A percentile compares a stretch with the other conserved stretches of the same genome.
phyloP scores from a whole-genome alignment of 495 filamentous ascomycete species.

The Pseudevernia furfuracea region DNA sequence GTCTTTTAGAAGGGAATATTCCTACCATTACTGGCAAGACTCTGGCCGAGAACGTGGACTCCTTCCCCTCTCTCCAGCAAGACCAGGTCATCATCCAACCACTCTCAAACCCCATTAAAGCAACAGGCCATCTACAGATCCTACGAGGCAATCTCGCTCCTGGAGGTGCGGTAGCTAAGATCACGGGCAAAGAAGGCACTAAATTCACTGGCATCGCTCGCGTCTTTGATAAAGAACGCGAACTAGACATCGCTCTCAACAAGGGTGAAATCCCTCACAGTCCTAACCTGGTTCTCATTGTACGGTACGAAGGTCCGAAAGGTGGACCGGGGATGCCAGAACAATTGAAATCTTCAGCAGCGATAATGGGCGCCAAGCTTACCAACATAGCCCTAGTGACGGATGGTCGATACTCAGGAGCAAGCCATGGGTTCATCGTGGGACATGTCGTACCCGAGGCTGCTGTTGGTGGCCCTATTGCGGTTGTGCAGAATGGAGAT shows the following conservation, averaged over 20 bases:
- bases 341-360: constrained; percentile 80
- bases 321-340: constrained; percentile 99
- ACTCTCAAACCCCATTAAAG: constrained; percentile 76
- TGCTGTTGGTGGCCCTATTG: constrained; percentile 73
- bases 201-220: constrained; percentile 72
- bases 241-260: constrained; percentile 68
- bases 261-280: constrained; percentile 62
- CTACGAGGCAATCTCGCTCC: constrained; percentile 86
- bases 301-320: constrained; percentile 92
- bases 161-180: constrained; percentile 90
- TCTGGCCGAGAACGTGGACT: constrained; percentile 76
- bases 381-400: constrained; percentile 88
- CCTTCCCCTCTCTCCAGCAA: constrained; percentile 70
- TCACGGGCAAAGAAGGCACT: constrained; percentile 91
- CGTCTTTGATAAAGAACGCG: constrained; percentile 86
- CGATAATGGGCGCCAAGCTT: constrained; percentile 86
- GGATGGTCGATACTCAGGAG: constrained; percentile 86
- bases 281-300: constrained; percentile 84
- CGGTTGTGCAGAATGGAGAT: constrained; percentile 73
- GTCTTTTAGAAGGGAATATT: constrained; percentile 74
- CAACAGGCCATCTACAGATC: constrained; percentile 82
- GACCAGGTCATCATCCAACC: constrained; percentile 82
- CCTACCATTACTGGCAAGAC: constrained; percentile 90
- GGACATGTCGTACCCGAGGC: constrained; percentile 93
- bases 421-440: constrained; percentile 92